A percentile compares a stretch with the other conserved stretches of the same genome.
These are phyloP conservation scores for Trichoderma citrinoviride DNA, from an alignment of 2,329 filamentous ascomycete species.

Conservation along the genomic window DNA sequence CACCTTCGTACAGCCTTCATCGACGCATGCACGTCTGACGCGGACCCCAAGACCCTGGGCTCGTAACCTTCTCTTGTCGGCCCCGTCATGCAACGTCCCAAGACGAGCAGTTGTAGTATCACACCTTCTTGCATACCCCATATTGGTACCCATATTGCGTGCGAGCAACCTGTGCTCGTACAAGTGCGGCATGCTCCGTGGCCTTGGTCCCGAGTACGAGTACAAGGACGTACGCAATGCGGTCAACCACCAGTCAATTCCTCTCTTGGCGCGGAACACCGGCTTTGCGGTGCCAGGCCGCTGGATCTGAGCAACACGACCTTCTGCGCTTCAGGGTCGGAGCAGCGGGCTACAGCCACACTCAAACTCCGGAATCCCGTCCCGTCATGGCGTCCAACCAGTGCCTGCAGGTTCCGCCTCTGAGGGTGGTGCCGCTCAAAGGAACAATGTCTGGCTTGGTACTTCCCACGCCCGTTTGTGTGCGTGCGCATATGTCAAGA, in stretches of 20 bases:
- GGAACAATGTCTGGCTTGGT: not conserved
- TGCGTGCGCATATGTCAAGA: not conserved
- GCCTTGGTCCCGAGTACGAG: not conserved
- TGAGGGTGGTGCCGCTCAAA: not conserved
- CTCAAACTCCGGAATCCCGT: not conserved
- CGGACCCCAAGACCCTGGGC: conserved; percentile 2
- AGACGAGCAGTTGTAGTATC: not conserved
- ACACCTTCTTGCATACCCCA: not conserved
- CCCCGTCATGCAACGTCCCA: conserved; percentile 16
- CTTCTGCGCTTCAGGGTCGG: not conserved
- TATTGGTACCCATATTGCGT: not conserved
- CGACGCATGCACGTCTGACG: conserved; percentile 20
- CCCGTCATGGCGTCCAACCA: not conserved
- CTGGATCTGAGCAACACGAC: conserved; percentile 14
- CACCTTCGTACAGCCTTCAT: not conserved
- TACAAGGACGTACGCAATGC: not conserved
- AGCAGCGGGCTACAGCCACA: not conserved
- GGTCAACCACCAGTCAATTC: not conserved
- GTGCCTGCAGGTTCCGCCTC: not conserved
- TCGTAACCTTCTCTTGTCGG: conserved; percentile 14
- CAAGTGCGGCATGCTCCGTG: not conserved
- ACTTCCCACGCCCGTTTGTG: not conserved
- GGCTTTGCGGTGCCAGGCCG: not conserved
- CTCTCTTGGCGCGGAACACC: not conserved
- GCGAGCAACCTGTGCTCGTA: not conserved